Conservation (phyloP, 352 stramenopile genomes). For the Globisporangium irregulare region DNA sequence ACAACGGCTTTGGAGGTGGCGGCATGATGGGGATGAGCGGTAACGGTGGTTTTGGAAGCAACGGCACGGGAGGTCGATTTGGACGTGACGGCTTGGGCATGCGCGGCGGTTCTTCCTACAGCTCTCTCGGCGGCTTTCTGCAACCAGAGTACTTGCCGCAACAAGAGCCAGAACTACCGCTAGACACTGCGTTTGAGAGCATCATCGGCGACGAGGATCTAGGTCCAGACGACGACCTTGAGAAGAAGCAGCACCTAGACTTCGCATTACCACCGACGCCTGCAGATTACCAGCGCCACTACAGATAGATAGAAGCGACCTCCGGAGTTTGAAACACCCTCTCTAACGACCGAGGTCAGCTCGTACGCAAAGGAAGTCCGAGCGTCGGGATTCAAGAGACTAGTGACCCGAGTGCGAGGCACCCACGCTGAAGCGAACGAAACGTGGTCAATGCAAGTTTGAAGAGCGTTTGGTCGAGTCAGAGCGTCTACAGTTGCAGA, state of each 20-base stretch:
- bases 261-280: conserved; percentile 20
- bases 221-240: conserved; percentile 19
- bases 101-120: conserved; percentile 35
- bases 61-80: conserved; percentile 14
- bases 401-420: background rate
- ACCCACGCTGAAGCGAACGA: conserved; percentile 1
- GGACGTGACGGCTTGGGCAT: conserved; percentile 29
- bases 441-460: background rate
- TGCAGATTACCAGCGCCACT: conserved; percentile 28
- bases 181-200: conserved; percentile 44
- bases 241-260: conserved; percentile 22
- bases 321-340: background rate
- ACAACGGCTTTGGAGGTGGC: conserved; percentile 40
- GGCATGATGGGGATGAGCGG: conserved; percentile 43
- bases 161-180: conserved; percentile 40
- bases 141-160: conserved; percentile 48
- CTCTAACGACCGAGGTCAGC: background rate
- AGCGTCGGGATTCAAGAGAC: conserved; percentile 3
- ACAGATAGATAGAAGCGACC: conserved; percentile 27
- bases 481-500: background rate
- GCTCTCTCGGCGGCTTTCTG: conserved; percentile 62
- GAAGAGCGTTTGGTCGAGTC: background rate
- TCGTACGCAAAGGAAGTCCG: background rate
- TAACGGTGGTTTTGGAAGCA: conserved; percentile 22
- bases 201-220: conserved; percentile 21